These are phyloP conservation scores for Talaromyces sp. DNA, from an alignment of 2,329 filamentous ascomycete genomes.

Conservation along the genomic window DNA sequence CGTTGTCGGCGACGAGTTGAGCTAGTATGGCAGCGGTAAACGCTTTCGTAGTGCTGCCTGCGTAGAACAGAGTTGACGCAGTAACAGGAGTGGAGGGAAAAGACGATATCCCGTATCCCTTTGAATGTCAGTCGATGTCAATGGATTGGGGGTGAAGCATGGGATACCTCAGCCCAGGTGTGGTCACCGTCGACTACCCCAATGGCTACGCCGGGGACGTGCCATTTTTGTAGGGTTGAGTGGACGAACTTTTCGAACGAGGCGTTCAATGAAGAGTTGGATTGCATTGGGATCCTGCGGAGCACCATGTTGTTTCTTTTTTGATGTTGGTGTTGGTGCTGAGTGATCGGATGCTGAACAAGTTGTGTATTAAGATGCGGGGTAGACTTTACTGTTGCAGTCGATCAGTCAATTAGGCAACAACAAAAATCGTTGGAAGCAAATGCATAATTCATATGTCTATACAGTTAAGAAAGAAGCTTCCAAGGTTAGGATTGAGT, in stretches of 20 bases:
- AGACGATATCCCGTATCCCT: slow-evolving; percentile 16
- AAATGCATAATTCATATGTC: no score
- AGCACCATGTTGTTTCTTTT: not conserved
- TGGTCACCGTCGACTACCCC: slow-evolving; percentile 15
- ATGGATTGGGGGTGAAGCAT: not conserved
- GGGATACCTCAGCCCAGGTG: slow-evolving; percentile 16
- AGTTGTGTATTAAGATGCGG: not conserved
- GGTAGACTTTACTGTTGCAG: not conserved
- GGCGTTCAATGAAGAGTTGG: not conserved
- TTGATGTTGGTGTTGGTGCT: not conserved
- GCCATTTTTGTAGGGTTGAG: slow-evolving; percentile 13
- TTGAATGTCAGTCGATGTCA: not conserved
- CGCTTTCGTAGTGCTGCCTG: slow-evolving; percentile 57
- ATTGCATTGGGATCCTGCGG: not conserved
- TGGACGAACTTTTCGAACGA: slow-evolving; percentile 14
- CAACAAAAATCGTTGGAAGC: no score
- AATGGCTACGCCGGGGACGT: slow-evolving; percentile 16
- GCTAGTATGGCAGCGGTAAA: slow-evolving; percentile 51
- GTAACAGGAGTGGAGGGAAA: slow-evolving; percentile 40
- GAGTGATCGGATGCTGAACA: not conserved
- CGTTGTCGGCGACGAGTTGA: slow-evolving; percentile 33
- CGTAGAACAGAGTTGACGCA: slow-evolving; percentile 53
- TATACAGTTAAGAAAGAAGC: no score
- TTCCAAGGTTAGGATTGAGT: not conserved
- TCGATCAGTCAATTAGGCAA: not conserved